Evolutionary conservation across 208 protist species (phyloP), one percentile per base, ranked within the genome.

Genomic region (Zelonia costaricensis): DNA sequence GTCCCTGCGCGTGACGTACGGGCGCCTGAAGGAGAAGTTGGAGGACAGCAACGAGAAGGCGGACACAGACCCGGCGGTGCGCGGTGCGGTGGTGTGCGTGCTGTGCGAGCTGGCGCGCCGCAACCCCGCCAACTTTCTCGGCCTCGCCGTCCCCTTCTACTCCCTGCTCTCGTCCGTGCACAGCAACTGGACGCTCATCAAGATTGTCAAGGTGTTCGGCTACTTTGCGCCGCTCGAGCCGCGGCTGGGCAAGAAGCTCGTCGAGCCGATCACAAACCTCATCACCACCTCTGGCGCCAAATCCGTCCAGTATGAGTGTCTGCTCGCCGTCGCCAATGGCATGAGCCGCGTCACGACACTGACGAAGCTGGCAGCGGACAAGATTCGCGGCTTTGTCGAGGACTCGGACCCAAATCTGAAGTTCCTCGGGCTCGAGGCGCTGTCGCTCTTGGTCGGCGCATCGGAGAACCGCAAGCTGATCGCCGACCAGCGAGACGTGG

Each of bases 121-220:
- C 59, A 99, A 99, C 76, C 98, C 98, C 1, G 89, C 95, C 27
- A 99, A 99, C 78, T 99, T 99, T 62, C 63, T 99, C 3, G 76
- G 94, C n/a, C 86, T 99, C 31, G 98, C 97, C 1, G 97, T 98
- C 4, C 78, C 88, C 16, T 96, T 99, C 47, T 99, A 97, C 76
- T 96, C 97, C 12, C 78, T 99, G 6, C 85, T 99, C 12, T 96
- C 80, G 2, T 87, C 65, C 12, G 76, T 96, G 43, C 82, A 92
- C 47, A 99, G 98, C 85, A 99, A 99, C 85, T 99, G 98, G 98
- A 99, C 98, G 56, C 74, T 99, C 12, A 99, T 99, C 69, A 99
- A 99, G 59, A 95, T 99, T 63, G 86, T 99, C 8, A 99, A 99
- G 80, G 86, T 99, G 31, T 98, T 99, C 69, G 96, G 92, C 16